A percentile compares a stretch with the other conserved stretches of the same genome.
These are phyloP conservation scores for Rossbeevera mucosa DNA, from an alignment of 768 basidiomycete genomes.

Conservation along the genomic window DNA sequence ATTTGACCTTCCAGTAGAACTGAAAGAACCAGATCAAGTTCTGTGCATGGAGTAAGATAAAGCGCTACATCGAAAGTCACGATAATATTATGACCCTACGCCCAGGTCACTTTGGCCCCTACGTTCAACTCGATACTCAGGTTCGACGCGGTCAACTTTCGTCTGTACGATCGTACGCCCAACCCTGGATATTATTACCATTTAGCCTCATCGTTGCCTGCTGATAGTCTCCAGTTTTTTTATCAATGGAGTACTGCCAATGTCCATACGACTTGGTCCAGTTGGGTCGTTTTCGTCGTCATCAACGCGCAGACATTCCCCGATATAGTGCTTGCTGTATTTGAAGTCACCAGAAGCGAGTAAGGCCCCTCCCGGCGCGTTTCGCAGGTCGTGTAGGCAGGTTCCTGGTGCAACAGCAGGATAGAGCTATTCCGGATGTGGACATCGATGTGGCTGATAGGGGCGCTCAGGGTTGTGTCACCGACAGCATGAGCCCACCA, in stretches of 20 bases:
- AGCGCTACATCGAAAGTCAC: background rate
- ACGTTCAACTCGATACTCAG: constrained; percentile 43
- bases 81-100: constrained; percentile 7
- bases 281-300: constrained; percentile 63
- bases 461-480: constrained; percentile 55
- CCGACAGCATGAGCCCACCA: constrained; percentile 66
- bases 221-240: constrained; percentile 44
- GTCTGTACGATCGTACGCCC: constrained; percentile 38
- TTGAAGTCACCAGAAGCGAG: constrained; percentile 56
- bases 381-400: constrained; percentile 65
- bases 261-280: constrained; percentile 45
- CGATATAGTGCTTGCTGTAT: constrained; percentile 43
- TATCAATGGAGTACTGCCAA: constrained; percentile 36
- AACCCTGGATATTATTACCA: constrained; percentile 31
- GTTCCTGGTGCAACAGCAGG: constrained; percentile 56
- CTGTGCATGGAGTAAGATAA: background rate
- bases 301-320: constrained; percentile 64
- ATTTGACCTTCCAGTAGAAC: background rate
- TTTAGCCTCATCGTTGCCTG: constrained; percentile 40
- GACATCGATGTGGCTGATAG: constrained; percentile 71
- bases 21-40: background rate
- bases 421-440: constrained; percentile 69
- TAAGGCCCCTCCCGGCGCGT: constrained; percentile 60
- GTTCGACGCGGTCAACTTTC: constrained; percentile 38
- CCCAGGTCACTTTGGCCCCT: constrained; percentile 34